Conservation (phyloP, 2,329 filamentous ascomycete species). For the Calonectria pteridis region DNA sequence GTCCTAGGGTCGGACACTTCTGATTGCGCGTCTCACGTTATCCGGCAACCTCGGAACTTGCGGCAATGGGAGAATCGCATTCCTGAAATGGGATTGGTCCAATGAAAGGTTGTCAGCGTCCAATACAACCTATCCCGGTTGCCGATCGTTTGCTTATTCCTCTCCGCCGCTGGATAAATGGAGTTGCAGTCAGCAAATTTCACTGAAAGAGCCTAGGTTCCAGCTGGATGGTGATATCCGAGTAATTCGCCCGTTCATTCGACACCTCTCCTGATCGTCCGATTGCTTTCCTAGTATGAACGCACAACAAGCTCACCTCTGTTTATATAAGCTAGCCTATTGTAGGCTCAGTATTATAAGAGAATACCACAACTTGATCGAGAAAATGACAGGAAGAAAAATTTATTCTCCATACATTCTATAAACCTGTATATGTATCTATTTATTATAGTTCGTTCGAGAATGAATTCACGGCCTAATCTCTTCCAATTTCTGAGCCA, state of each 20-base stretch:
- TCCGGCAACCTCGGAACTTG: not conserved
- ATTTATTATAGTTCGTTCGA: no score
- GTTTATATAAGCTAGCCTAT: no score
- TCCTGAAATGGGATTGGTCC: not conserved
- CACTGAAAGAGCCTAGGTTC: not conserved
- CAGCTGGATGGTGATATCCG: not conserved
- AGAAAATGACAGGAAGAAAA: no score
- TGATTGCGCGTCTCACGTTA: not conserved
- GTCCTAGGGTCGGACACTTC: not conserved
- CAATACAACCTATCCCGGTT: not conserved
- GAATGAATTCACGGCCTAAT: no score
- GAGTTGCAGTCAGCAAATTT: not conserved
- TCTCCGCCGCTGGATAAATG: not conserved
- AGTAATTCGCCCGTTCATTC: not conserved
- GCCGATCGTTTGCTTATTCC: not conserved
- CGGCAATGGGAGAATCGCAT: not conserved
- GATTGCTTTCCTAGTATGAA: not conserved
- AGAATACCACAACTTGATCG: no score
- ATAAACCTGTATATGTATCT: no score
- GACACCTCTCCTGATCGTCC: not conserved
- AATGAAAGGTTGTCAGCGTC: not conserved
- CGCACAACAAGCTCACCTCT: no score
- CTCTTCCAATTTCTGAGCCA: no score
- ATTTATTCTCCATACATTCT: no score
- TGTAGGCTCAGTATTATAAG: no score